Evolutionary conservation across 495 filamentous ascomycete species (phyloP).

Genomic region (Talaromyces wortmannii): DNA sequence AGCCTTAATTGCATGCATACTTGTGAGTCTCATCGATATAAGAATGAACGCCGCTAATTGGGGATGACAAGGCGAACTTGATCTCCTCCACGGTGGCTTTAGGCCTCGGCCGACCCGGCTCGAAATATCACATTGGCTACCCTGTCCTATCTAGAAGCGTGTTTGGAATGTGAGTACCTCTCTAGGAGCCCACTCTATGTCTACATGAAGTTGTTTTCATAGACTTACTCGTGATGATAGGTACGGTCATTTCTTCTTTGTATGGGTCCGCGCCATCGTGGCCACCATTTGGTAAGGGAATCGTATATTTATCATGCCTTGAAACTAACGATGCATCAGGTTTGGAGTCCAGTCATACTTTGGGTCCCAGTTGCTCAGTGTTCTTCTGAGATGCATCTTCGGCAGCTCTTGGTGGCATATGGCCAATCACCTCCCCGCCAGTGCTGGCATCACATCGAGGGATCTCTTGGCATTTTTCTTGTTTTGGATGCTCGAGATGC

Average conservation of each 20-base stretch:
- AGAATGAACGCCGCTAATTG: neutral
- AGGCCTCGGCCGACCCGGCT: neutral
- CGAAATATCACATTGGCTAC: neutral
- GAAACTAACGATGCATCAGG: neutral
- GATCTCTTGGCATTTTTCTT: slow-evolving; percentile 55
- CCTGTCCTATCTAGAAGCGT: neutral
- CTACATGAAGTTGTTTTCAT: neutral
- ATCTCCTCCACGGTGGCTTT: neutral
- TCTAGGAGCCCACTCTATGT: neutral
- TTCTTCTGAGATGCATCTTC: slow-evolving; percentile 51
- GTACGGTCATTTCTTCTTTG: neutral
- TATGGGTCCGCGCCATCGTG: slow-evolving; percentile 38
- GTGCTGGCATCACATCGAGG: slow-evolving; percentile 46
- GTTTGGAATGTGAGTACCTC: neutral
- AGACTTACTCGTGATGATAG: neutral
- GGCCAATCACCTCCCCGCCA: slow-evolving; percentile 42
- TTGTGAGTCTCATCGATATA: neutral
- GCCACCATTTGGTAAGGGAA: slow-evolving; percentile 43
- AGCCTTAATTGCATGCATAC: neutral
- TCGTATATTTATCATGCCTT: neutral
- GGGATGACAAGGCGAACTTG: neutral
- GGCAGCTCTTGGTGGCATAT: slow-evolving; percentile 58
- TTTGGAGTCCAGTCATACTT: slow-evolving; percentile 29
- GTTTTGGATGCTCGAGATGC: slow-evolving; percentile 27
- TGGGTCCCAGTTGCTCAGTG: slow-evolving; percentile 16